These are phyloP conservation scores for Pterulicium gracile DNA, from an alignment of 1,284 basidiomycete genomes.

Conservation along the genomic window DNA sequence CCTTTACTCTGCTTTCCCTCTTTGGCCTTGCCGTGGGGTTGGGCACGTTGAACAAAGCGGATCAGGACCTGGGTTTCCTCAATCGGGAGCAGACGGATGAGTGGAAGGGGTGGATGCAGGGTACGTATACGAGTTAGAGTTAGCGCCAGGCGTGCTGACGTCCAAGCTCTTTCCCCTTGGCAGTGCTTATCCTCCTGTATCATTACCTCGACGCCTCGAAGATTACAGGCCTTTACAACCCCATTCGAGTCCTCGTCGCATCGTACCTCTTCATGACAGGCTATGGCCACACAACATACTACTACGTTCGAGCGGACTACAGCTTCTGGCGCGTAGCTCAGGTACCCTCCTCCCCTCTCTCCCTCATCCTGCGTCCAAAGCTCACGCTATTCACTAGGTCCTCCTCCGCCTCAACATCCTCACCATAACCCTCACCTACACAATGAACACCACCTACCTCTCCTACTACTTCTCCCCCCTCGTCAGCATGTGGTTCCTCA, in stretches of 20 bases:
- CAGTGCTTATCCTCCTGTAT: slow-evolving; percentile 81
- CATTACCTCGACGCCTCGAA: slow-evolving; percentile 84
- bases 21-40: slow-evolving; percentile 48
- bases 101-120: slow-evolving; percentile 97
- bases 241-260: slow-evolving; percentile 78
- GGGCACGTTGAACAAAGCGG: slow-evolving; percentile 52
- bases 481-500: slow-evolving; percentile 75
- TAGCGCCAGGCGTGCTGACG: too few relatives aligned
- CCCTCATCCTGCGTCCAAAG: not conserved
- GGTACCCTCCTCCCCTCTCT: slow-evolving; percentile 22
- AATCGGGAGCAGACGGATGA: slow-evolving; percentile 90
- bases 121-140: too few relatives aligned
- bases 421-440: slow-evolving; percentile 73
- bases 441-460: slow-evolving; percentile 86
- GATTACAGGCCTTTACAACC: slow-evolving; percentile 84
- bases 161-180: slow-evolving; percentile 1
- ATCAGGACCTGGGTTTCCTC: slow-evolving; percentile 79
- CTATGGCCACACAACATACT: slow-evolving; percentile 67
- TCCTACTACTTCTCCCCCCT: slow-evolving; percentile 83
- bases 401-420: slow-evolving; percentile 77
- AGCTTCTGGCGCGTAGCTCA: slow-evolving; percentile 65
- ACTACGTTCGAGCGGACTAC: slow-evolving; percentile 81
- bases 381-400: slow-evolving; percentile 31
- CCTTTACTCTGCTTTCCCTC: slow-evolving; percentile 53
- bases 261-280: slow-evolving; percentile 80